Conservation (phyloP, 2,329 filamentous ascomycete genomes). For the Colletotrichum plurivorum region DNA sequence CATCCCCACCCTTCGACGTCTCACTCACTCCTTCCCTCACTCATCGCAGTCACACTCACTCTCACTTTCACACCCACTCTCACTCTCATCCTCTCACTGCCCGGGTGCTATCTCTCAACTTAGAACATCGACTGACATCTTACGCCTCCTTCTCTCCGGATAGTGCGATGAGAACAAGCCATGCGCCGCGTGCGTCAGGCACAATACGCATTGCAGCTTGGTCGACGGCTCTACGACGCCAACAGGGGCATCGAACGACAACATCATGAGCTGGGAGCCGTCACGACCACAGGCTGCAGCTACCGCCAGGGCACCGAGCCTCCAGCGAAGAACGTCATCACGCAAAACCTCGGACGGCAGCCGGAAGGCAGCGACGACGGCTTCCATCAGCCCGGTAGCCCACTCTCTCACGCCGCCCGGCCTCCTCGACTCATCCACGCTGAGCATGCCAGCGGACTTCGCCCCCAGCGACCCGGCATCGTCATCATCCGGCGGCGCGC, state of each 20-base stretch:
- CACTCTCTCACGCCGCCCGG: slow-evolving; percentile 27
- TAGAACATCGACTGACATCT: too few species aligned
- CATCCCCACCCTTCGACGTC: not conserved
- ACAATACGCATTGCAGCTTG: slow-evolving; percentile 52
- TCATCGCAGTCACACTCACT: not conserved
- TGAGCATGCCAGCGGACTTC: slow-evolving; percentile 22
- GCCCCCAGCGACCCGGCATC: slow-evolving; percentile 17
- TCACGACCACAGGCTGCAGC: not conserved
- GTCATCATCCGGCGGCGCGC: not conserved
- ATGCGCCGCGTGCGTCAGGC: slow-evolving; percentile 53
- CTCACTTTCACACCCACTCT: not conserved
- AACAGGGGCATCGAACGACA: slow-evolving; percentile 18
- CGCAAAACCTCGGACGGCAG: slow-evolving; percentile 18
- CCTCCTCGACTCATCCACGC: slow-evolving; percentile 12
- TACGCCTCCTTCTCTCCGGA: too few species aligned
- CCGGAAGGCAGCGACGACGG: slow-evolving; percentile 12
- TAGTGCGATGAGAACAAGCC: slow-evolving; percentile 57
- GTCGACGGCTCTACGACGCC: slow-evolving; percentile 33
- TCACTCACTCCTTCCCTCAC: not conserved
- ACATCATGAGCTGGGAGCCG: slow-evolving; percentile 21
- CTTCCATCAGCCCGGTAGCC: slow-evolving; percentile 24
- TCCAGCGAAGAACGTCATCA: slow-evolving; percentile 11
- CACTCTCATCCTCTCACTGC: not conserved
- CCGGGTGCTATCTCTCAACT: too few species aligned
- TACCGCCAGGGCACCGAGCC: slow-evolving; percentile 3